Conservation (phyloP, 2,329 filamentous ascomycete species). For the Aspergillus alliaceus region DNA sequence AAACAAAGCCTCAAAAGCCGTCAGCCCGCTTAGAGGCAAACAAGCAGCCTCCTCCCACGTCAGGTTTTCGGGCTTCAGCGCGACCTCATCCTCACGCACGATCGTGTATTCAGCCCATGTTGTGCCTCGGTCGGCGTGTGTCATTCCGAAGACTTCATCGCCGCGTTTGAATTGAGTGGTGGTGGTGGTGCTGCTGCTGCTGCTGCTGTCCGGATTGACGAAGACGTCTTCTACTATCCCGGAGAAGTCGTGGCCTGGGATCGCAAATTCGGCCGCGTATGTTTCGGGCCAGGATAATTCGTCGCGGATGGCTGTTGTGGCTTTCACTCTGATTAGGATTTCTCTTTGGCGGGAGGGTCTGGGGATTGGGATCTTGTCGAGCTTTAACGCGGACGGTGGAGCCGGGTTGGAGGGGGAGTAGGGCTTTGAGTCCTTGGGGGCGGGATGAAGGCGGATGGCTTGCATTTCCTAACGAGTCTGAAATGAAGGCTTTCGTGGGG, state of each 20-base stretch:
- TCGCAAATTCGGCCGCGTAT: conserved; percentile 21
- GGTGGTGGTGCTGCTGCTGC: too few species aligned
- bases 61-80: conserved; percentile 21
- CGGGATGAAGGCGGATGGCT: conserved; percentile 8
- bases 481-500: too few species aligned
- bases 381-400: conserved; percentile 8
- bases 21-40: conserved; percentile 30
- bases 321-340: conserved; percentile 13
- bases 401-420: conserved; percentile 13
- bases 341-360: background rate
- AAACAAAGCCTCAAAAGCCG: conserved; percentile 35
- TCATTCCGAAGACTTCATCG: conserved; percentile 31
- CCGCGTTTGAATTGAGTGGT: conserved; percentile 20
- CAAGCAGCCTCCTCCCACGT: conserved; percentile 25
- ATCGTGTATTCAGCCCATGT: conserved; percentile 32
- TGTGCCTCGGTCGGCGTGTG: conserved; percentile 15
- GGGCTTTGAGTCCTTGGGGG: background rate
- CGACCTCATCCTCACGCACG: conserved; percentile 21
- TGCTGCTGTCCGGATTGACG: too few species aligned
- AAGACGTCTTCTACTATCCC: conserved; percentile 17
- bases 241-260: conserved; percentile 24
- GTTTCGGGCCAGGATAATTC: conserved; percentile 25
- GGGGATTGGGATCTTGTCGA: conserved; percentile 13
- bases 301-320: conserved; percentile 16
- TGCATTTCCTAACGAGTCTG: too few species aligned